Conservation (phyloP, 2,329 filamentous ascomycete species). For the Arthrobotrys conoides region DNA sequence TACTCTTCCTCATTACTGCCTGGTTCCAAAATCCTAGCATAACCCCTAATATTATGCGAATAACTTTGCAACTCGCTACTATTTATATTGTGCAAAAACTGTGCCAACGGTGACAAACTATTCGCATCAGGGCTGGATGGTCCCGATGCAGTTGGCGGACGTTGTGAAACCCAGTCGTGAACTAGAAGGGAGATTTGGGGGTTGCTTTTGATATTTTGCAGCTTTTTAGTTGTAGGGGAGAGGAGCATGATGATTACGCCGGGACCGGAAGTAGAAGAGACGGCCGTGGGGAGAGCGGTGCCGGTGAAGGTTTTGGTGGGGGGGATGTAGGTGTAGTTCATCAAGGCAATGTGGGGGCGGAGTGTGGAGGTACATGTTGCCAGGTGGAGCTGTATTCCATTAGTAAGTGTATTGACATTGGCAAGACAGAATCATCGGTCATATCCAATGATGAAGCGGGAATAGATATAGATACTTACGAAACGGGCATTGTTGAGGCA, state of each 20-base stretch:
- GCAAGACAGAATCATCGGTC: constrained; percentile 2
- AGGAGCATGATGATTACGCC: constrained; percentile 95
- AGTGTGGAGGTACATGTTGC: constrained; percentile 84
- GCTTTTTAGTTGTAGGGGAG: constrained; percentile 83
- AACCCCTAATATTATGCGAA: constrained; percentile 93
- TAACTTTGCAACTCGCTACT: constrained; percentile 88
- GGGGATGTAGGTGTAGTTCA: constrained; percentile 99
- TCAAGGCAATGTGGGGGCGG: constrained; percentile 90
- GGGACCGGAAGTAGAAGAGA: constrained; percentile 64
- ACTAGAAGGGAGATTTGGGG: constrained; percentile 93
- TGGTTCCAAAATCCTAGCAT: constrained; percentile 78
- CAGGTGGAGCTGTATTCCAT: constrained; percentile 81
- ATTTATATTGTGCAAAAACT: constrained; percentile 90
- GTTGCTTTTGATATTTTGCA: constrained; percentile 84
- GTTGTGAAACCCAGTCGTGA: constrained; percentile 96
- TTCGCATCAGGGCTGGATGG: constrained; percentile 73
- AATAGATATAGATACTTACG: constrained; percentile 71
- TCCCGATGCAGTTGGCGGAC: constrained; percentile 76
- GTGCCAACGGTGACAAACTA: constrained; percentile 81
- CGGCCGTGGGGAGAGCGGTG: constrained; percentile 55
- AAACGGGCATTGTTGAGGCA: constrained; percentile 96
- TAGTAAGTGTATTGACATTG: constrained; percentile 28
- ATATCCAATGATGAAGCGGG: neutral
- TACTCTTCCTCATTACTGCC: constrained; percentile 87
- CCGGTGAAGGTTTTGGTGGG: constrained; percentile 56